Base-by-base conservation (phyloP, 2,329 filamentous ascomycete genomes). In the Pyricularia pennisetigena region DNA sequence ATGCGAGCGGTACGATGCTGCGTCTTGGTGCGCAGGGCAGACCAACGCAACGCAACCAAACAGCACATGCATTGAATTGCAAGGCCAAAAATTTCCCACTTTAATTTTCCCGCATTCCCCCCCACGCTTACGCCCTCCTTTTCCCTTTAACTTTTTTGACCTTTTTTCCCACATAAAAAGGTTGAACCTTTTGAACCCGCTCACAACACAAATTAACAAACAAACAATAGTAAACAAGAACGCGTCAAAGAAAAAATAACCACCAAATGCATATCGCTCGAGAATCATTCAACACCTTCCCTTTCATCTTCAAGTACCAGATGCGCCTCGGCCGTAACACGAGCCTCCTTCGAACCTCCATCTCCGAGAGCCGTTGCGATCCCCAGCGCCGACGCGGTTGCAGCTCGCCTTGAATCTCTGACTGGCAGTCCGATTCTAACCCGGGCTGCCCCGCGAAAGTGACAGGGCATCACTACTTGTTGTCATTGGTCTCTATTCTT, bases 191-290 rank as follows among this genome's bases (percentile, higher is more conserved):
- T 65, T 57, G n/a, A 61, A 65, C 65, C 49, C 28, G 24, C 59
- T 49, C 66, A 63, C 49, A 64, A 14, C 32, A 16, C 29, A 24
- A 35, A 66, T 29, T 49, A 29, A 24, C 8, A 41, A 59, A 68
- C 24, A 49, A 63, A 24, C 24, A 14, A 68, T 4, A 67, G 67
- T 74, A 61, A 66, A 67, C 69, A 71, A 69, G 65, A 69, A 63
- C 23, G 23, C 30, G n/a, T 24, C 59, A 68, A 68, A 70, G 63
- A 68, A 68, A 26, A 68, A 69, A 64, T 68, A 14, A 35, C 70
- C 73, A 70, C 77, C 82, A 77, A 87, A 87, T 87, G 85, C 84
- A 85, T 85, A 82, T 79, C 80, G 81, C 80, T 79, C 78, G 74
- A 76, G 78, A 71, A 16, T 75, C 74, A 73, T 75, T 79, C 76